Percentiles rank a stretch among this genome's conserved stretches.
Evolutionary conservation across 208 protist species (phyloP).

Genomic region (Leishmania braziliensis): DNA sequence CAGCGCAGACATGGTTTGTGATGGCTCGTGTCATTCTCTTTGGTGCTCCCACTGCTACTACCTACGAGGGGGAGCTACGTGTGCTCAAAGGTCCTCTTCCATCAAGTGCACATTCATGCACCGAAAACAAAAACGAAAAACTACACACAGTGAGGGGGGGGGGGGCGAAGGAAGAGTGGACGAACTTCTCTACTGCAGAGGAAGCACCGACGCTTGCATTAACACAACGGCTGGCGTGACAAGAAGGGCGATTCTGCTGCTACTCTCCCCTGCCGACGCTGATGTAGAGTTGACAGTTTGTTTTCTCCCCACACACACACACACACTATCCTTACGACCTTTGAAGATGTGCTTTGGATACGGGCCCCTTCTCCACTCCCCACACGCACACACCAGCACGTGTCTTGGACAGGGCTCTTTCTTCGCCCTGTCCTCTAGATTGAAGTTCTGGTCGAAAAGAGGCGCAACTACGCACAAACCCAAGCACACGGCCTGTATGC

Average conservation of each 20-base stretch:
- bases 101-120: background rate
- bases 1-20: background rate
- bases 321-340: background rate
- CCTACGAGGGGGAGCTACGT: background rate
- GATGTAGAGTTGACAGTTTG: background rate
- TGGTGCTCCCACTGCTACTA: background rate
- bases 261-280: background rate
- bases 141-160: background rate
- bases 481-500: background rate
- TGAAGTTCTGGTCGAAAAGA: background rate
- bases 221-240: constrained; percentile 1
- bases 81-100: background rate
- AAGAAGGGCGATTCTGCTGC: background rate
- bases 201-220: background rate
- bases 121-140: background rate
- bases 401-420: background rate
- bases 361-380: background rate
- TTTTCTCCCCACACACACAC: background rate
- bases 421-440: background rate
- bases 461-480: background rate
- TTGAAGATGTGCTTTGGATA: background rate
- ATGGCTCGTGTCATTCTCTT: background rate
- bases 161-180: background rate
- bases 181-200: constrained; percentile 1
- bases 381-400: background rate